These are phyloP conservation scores for Eragrostis nindensis DNA, from an alignment of 176 grass and related monocot genomes.

Conservation along the genomic window DNA sequence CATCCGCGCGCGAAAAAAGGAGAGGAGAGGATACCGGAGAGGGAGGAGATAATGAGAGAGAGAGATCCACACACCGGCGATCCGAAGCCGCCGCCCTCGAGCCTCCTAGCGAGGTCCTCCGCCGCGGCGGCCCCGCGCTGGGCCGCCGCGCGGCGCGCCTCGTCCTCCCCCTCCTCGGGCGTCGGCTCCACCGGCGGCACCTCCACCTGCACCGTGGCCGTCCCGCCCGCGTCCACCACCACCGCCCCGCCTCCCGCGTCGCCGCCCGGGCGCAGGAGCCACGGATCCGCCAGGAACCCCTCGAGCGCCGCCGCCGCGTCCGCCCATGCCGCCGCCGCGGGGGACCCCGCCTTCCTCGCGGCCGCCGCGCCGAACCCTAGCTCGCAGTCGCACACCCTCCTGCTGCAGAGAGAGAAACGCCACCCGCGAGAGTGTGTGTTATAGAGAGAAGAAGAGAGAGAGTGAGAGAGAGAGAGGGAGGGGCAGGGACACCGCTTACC, in stretches of 20 bases:
- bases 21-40: no score
- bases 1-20: not conserved
- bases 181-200: slow-evolving; percentile 53
- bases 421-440: no score
- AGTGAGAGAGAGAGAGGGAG: no score
- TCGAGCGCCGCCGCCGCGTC: slow-evolving; percentile 47
- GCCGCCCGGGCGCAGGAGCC: slow-evolving; percentile 45
- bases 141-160: slow-evolving; percentile 49
- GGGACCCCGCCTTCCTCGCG: not conserved
- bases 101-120: slow-evolving; percentile 60
- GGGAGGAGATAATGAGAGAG: not conserved
- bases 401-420: slow-evolving; percentile 39
- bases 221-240: not conserved
- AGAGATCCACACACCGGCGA: slow-evolving; percentile 60
- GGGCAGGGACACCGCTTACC: slow-evolving; percentile 24
- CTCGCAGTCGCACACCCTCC: slow-evolving; percentile 82
- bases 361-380: slow-evolving; percentile 58
- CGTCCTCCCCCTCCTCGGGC: slow-evolving; percentile 53
- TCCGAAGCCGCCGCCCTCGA: slow-evolving; percentile 50
- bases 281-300: slow-evolving; percentile 76
- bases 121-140: slow-evolving; percentile 69
- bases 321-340: slow-evolving; percentile 22
- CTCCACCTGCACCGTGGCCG: slow-evolving; percentile 64
- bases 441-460: not conserved
- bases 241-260: not conserved